Evolutionary conservation across 495 filamentous ascomycete species (phyloP), one percentile per base, ranked within the genome.

Genomic region (Hyaloscypha bicolor): DNA sequence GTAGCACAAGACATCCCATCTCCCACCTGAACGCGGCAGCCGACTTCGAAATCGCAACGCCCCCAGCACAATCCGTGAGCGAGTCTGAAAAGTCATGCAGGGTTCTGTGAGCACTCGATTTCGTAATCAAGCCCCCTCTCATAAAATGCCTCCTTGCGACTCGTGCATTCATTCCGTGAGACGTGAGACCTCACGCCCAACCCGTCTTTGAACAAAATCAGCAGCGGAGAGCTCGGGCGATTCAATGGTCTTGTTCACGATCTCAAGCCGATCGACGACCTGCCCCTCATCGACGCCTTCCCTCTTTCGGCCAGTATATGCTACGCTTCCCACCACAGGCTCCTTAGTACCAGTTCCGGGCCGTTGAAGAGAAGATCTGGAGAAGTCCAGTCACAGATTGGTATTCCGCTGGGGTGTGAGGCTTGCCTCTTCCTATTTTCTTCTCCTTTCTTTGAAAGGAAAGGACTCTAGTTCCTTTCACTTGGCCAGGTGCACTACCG

Each of bases 101-200:
- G 59, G 62, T n/a, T 51, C 45, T 32, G 11, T 6, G 25, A 31
- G 48, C 51, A 25, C 37, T 64, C 52, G 62, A 64, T 64, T 64
- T 39, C 52, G 33, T 56, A 64, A 64, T 55, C 62, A 64, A 64
- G 51, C 29, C 31, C 33, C 37, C 59, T 30, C 0, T 53, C 19
- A 53, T 8, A 25, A 25, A 25, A 25, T 25, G 25, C 25, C 25
- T 25, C 2, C 25, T 25, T 25, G 2, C 25, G 25, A 25, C 25
- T 25, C 25, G 22, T 16, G 51, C 19, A 16, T 8, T 16, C 2
- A n/a, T 53, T n/a, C 9, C 6, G 19, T 53, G 51, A 21, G 51
- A 53, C 51, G 25, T 25, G 25, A 25, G 25, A 25, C 25, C 25
- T 25, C 25, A 25, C 25, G 19, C 51, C 51, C 19, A 8, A 21